A percentile compares a stretch with the other conserved stretches of the same genome.
These are phyloP conservation scores for Fusarium bulbicola DNA, from an alignment of 2,329 filamentous ascomycete genomes.

Conservation along the genomic window DNA sequence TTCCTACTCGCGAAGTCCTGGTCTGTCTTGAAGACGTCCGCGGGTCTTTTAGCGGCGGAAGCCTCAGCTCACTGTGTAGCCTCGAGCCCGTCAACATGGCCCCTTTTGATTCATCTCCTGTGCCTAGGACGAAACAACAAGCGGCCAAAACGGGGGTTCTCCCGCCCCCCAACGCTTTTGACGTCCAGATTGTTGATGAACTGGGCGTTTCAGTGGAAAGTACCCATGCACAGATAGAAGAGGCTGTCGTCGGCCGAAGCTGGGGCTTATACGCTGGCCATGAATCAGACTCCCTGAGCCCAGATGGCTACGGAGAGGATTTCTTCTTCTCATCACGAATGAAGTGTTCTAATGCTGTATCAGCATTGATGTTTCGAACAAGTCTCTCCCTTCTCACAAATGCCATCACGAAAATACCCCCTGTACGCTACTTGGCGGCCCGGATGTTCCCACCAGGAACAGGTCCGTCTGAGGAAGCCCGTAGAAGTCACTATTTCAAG, in stretches of 20 bases:
- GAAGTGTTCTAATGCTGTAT: not conserved
- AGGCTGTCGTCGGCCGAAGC: slow-evolving; percentile 29
- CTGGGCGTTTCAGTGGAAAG: slow-evolving; percentile 12
- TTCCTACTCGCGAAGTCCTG: slow-evolving; percentile 21
- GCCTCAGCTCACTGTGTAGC: slow-evolving; percentile 29
- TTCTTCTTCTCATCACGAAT: slow-evolving; percentile 18
- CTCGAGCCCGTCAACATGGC: not conserved
- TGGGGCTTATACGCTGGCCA: slow-evolving; percentile 12
- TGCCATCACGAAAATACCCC: slow-evolving; percentile 10
- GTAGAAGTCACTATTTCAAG: slow-evolving; percentile 16
- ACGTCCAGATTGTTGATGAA: not conserved
- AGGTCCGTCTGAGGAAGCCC: slow-evolving; percentile 21
- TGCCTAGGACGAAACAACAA: not conserved
- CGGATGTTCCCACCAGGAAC: slow-evolving; percentile 29
- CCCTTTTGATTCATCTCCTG: not conserved
- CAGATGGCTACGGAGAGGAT: not conserved
- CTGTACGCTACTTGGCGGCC: slow-evolving; percentile 14
- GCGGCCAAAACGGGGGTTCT: not conserved
- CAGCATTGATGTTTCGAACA: slow-evolving; percentile 2
- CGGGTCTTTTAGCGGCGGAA: slow-evolving; percentile 30
- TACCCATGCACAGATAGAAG: slow-evolving; percentile 25
- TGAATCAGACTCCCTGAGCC: not conserved
- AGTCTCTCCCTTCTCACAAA: slow-evolving; percentile 7
- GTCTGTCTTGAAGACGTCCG: slow-evolving; percentile 15
- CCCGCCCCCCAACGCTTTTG: not conserved